phyloP scores from a whole-genome alignment of 225 moss, liverwort and hornwort species.

The Neckera pumila region DNA sequence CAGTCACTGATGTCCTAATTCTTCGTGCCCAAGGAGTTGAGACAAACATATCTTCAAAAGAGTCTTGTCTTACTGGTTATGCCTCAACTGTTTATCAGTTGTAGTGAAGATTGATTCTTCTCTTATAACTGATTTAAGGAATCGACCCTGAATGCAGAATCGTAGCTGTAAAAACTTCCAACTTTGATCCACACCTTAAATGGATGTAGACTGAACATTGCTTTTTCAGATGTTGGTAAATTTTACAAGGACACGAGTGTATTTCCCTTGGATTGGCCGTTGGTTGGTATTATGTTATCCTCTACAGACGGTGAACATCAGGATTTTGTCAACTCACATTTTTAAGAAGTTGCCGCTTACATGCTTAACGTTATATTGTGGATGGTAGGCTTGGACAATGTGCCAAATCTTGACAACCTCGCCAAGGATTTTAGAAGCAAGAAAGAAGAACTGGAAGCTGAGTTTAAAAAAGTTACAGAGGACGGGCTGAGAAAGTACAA shows the following conservation, averaged over 20 bases:
- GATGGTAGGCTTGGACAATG: slow-evolving; percentile 20
- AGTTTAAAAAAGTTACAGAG: slow-evolving; percentile 22
- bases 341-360: neutral
- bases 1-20: neutral
- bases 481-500: slow-evolving; percentile 24
- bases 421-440: slow-evolving; percentile 25
- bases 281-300: neutral
- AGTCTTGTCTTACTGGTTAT: neutral
- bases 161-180: neutral
- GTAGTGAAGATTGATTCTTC: neutral
- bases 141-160: neutral
- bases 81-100: neutral
- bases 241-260: neutral
- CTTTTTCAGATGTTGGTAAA: neutral
- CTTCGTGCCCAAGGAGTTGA: neutral
- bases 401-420: slow-evolving; percentile 31
- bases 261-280: neutral
- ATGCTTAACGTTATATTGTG: neutral
- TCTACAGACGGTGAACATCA: neutral
- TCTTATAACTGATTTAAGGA: neutral
- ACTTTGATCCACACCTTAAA: neutral
- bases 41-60: neutral
- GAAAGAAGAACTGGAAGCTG: slow-evolving; percentile 37
- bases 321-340: neutral
- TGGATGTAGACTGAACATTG: neutral